These are phyloP conservation scores for Pythium grandisporangium DNA, from an alignment of 352 stramenopile genomes.

Conservation along the genomic window DNA sequence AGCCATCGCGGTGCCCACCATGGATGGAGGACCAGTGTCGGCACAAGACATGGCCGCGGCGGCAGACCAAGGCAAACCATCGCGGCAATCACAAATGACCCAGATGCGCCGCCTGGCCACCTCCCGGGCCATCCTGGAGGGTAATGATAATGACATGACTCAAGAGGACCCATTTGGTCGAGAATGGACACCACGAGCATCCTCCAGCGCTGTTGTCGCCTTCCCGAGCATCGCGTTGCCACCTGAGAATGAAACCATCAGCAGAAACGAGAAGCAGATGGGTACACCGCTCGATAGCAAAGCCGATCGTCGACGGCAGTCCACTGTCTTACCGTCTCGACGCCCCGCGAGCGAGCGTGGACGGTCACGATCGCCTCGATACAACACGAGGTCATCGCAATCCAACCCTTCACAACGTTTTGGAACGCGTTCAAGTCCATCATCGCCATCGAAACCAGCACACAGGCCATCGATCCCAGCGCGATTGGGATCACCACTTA, in stretches of 20 bases:
- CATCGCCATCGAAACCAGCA: not conserved
- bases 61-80: not conserved
- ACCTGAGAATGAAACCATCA: constrained; percentile 8
- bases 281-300: not conserved
- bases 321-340: not conserved
- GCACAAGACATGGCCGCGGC: not conserved
- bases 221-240: constrained; percentile 41
- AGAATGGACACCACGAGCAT: no score
- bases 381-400: no score
- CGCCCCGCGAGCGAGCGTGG: no score
- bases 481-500: constrained; percentile 8
- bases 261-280: not conserved
- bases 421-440: not conserved
- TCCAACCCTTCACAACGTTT: no score
- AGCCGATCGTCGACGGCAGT: not conserved
- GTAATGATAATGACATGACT: not conserved
- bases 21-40: no score
- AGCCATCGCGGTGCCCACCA: not conserved
- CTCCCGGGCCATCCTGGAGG: not conserved
- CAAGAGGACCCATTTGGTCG: not conserved
- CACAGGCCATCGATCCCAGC: not conserved
- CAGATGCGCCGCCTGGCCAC: constrained; percentile 4
- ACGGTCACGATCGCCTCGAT: no score
- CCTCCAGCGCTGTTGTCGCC: constrained; percentile 13
- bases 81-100: constrained; percentile 1